Evolutionary conservation across 108 stramenopile genomes (phyloP).

Genomic region (Pinguiococcus pyrenoidosus): DNA sequence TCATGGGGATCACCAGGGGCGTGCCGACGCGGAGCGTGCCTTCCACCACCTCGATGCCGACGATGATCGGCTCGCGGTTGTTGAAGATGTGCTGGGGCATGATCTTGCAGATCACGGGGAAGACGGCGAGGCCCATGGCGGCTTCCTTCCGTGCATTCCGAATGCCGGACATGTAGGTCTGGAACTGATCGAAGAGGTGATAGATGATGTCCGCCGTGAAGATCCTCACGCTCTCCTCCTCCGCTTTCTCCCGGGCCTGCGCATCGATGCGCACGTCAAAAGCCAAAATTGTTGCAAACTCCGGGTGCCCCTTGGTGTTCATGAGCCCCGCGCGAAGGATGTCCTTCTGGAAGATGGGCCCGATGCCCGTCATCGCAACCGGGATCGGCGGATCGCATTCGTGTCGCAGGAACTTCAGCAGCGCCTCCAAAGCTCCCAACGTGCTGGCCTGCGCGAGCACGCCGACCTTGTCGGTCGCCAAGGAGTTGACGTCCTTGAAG

Average conservation of each 20-base stretch:
- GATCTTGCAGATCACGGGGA: slow-evolving; percentile 79
- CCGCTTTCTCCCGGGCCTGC: slow-evolving; percentile 78
- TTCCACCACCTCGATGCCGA: slow-evolving; percentile 81
- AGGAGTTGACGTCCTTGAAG: slow-evolving; percentile 56
- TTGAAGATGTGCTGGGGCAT: slow-evolving; percentile 93
- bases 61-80: slow-evolving; percentile 94
- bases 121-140: slow-evolving; percentile 45
- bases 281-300: slow-evolving; percentile 89
- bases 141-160: slow-evolving; percentile 60
- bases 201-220: slow-evolving; percentile 99
- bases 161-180: slow-evolving; percentile 60
- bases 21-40: slow-evolving; percentile 95
- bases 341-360: slow-evolving; percentile 86
- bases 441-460: slow-evolving; percentile 97
- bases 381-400: slow-evolving; percentile 95
- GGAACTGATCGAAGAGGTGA: slow-evolving; percentile 88
- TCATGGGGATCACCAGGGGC: slow-evolving; percentile 79
- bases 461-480: slow-evolving; percentile 82
- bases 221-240: slow-evolving; percentile 76
- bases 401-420: slow-evolving; percentile 91
- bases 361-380: slow-evolving; percentile 85
- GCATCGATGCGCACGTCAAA: slow-evolving; percentile 90
- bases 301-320: slow-evolving; percentile 76
- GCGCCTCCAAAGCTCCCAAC: slow-evolving; percentile 91
- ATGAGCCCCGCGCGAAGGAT: slow-evolving; percentile 94